phyloP scores from a whole-genome alignment of 1,284 basidiomycete species.

The Puccinia hordei region DNA sequence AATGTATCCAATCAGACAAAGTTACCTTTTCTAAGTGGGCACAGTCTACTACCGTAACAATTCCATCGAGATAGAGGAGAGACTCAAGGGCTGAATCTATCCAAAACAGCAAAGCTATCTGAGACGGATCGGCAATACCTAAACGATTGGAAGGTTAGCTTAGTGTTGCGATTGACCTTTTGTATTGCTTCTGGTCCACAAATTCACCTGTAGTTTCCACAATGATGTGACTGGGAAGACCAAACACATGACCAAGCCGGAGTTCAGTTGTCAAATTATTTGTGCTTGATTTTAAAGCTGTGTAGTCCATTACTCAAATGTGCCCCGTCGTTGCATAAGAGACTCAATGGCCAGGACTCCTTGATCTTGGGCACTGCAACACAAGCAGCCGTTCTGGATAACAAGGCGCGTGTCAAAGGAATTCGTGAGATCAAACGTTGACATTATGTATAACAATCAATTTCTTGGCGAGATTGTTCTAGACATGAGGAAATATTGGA shows the following conservation, averaged over 20 bases:
- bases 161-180: neutral
- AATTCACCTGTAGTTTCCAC: constrained; percentile 49
- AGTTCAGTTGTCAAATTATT: neutral
- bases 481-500: neutral
- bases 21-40: constrained; percentile 44
- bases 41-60: constrained; percentile 46
- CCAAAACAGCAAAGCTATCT: constrained; percentile 51
- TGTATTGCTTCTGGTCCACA: neutral
- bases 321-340: constrained; percentile 46
- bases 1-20: neutral
- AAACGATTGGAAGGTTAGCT: neutral
- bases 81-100: constrained; percentile 49
- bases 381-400: constrained; percentile 50
- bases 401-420: neutral
- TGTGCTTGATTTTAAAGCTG: neutral
- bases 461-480: neutral
- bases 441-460: neutral
- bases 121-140: constrained; percentile 51
- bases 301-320: constrained; percentile 38
- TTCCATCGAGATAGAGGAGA: constrained; percentile 46
- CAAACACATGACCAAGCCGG: neutral
- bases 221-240: constrained; percentile 32
- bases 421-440: neutral
- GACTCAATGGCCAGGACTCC: constrained; percentile 47
- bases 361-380: constrained; percentile 51